A percentile compares a stretch with the other conserved stretches of the same genome.
These are phyloP conservation scores for Pythium grandisporangium DNA, from an alignment of 352 stramenopile genomes.

Conservation along the genomic window DNA sequence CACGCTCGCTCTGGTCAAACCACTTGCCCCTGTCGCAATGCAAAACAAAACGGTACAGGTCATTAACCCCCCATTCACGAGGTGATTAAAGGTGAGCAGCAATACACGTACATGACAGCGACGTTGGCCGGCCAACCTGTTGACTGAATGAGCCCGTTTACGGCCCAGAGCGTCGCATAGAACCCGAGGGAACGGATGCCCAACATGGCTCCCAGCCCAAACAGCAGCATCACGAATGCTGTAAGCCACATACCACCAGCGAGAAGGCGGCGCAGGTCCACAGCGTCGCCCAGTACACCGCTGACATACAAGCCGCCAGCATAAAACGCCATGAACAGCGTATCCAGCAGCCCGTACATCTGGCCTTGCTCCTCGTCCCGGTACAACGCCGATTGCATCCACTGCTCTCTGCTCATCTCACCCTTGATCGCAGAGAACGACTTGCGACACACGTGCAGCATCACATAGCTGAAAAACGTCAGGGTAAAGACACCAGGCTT, in stretches of 20 bases:
- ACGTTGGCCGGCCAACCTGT: constrained; percentile 69
- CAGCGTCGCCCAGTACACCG: constrained; percentile 58
- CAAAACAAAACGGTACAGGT: too few species aligned
- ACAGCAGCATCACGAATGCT: constrained; percentile 37
- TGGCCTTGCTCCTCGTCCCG: constrained; percentile 47
- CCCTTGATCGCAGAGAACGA: constrained; percentile 79
- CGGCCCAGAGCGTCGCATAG: constrained; percentile 57
- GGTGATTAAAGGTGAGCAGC: constrained; percentile 30
- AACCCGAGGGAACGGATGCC: constrained; percentile 62
- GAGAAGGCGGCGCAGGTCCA: constrained; percentile 63
- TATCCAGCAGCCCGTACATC: constrained; percentile 78
- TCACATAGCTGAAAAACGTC: constrained; percentile 75
- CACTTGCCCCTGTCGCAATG: constrained; percentile 96
- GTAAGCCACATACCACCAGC: constrained; percentile 63
- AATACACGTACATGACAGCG: constrained; percentile 48
- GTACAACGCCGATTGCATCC: constrained; percentile 62
- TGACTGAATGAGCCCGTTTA: constrained; percentile 80
- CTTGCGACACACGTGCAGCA: constrained; percentile 73
- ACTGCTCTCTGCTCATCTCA: constrained; percentile 70
- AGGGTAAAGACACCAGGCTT: constrained; percentile 59
- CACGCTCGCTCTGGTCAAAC: constrained; percentile 72
- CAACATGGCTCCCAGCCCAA: constrained; percentile 46
- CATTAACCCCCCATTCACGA: too few species aligned
- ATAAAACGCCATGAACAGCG: constrained; percentile 77
- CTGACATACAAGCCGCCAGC: constrained; percentile 64